Evolutionary conservation across 352 stramenopile genomes (phyloP), one percentile per base, ranked within the genome.

Genomic region (Plasmopara muralis): DNA sequence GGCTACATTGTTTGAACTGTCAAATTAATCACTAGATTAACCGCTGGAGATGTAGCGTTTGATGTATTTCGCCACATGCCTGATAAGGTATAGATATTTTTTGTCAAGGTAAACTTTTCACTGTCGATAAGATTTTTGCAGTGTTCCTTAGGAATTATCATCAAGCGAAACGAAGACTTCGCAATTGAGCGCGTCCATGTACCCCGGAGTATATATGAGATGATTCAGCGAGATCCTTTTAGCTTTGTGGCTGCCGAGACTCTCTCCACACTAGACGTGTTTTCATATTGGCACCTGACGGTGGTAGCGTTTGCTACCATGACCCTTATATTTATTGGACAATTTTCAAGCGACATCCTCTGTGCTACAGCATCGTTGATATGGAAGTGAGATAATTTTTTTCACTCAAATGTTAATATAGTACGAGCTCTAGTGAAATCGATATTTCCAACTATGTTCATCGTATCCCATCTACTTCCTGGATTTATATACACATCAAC

Each of bases 11-110:
- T 37, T 12, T 48, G 39, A 56, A 25, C 37, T 41, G 37, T 15
- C 37, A 13, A 41, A 6, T 15, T 41, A 6, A 15, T 41, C 12
- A 41, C 12, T 43, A 92, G 80, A 4, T 74, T 94, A 31, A 55
- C 55, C 28, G 49, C 65, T 37, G 69, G 68, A 2, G 79, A 94
- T 47, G 50, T 74, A 39, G 81, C 73, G 0, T 94, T 92, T 47
- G 70, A 89, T 58, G 82, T 94, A 39, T 94, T 94, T 44, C 79
- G 81, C 0, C 79, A 94, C 57, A 87, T 94, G 65, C 83, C 83
- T 0, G 79, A 94, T 50, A 94, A 94, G 70, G 74, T 85, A 63
- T n/a, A 42, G 9, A 5, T 31, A 45, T 29, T 20, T 1, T 35
- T 35, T 5, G 6, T 35, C 10, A 35, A 12, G 31, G 31, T 50